Conservation (phyloP, 371 early-diverging fungal genomes). For the Phascolomyces articulosus region DNA sequence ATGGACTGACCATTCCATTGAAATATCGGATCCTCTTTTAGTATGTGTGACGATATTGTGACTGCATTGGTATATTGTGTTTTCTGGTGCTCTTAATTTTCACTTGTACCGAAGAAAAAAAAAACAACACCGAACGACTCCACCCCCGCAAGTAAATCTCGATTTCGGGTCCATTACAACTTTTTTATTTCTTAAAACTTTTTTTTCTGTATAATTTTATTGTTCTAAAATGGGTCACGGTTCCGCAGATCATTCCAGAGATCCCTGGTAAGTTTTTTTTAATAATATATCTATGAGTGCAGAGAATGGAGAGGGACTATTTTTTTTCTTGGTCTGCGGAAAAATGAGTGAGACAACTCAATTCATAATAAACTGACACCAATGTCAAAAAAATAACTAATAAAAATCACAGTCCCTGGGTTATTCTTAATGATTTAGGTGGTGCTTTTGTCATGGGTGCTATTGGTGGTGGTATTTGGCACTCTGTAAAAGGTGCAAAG, state of each 20-base stretch:
- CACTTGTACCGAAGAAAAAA: no score
- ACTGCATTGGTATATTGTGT: no score
- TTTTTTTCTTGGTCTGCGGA: not conserved
- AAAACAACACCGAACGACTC: no score
- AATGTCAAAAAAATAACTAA: not conserved
- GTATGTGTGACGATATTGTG: no score
- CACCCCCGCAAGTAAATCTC: not conserved
- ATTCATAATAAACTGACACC: not conserved
- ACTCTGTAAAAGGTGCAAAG: conserved; percentile 95
- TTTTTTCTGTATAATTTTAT: conserved; percentile 17
- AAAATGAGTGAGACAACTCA: not conserved
- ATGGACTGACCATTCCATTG: no score
- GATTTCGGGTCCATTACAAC: conserved; percentile 4
- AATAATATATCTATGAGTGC: not conserved
- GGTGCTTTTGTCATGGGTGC: conserved; percentile 98
- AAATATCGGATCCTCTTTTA: no score
- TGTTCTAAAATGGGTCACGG: conserved; percentile 47
- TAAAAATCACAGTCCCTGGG: conserved; percentile 77
- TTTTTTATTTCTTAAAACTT: not conserved
- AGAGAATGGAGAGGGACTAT: not conserved
- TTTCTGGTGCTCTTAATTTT: no score
- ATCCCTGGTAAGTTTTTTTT: conserved; percentile 45
- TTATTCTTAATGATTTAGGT: conserved; percentile 95
- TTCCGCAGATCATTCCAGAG: conserved; percentile 53
- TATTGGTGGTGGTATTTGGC: conserved; percentile 95